phyloP scores from a whole-genome alignment of 2,329 filamentous ascomycete genomes.

The Xylariomycetidae sp. region DNA sequence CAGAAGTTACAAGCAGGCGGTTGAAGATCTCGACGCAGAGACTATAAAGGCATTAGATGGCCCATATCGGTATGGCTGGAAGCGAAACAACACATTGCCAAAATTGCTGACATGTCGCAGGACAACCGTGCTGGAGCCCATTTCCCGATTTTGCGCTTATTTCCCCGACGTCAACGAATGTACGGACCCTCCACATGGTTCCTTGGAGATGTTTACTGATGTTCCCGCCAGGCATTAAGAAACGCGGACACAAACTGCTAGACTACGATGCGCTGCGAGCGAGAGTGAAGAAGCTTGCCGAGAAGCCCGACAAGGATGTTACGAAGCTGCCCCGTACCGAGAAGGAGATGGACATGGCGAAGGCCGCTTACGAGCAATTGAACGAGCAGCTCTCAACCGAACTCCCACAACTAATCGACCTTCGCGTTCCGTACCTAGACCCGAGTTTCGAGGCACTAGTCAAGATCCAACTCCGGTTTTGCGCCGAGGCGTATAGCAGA shows the following conservation, averaged over 20 bases:
- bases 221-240: constrained; percentile 74
- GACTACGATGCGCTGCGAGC: constrained; percentile 96
- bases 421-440: constrained; percentile 94
- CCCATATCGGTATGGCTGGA: constrained; percentile 67
- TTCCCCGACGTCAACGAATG: constrained; percentile 99
- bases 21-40: constrained; percentile 95
- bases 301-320: constrained; percentile 98
- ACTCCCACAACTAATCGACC: constrained; percentile 90
- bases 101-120: constrained; percentile 34
- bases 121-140: constrained; percentile 91
- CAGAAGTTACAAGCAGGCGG: constrained; percentile 95
- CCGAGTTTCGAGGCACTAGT: constrained; percentile 96
- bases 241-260: constrained; percentile 95
- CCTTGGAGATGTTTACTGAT: no score
- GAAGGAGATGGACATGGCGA: constrained; percentile 93
- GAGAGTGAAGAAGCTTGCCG: constrained; percentile 93
- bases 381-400: constrained; percentile 95
- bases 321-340: constrained; percentile 94
- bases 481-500: constrained; percentile 91
- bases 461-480: constrained; percentile 97
- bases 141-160: constrained; percentile 93
- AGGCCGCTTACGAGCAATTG: constrained; percentile 87
- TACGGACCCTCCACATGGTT: constrained; percentile 40
- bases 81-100: background rate
- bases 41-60: constrained; percentile 98